Evolutionary conservation across 2,329 filamentous ascomycete species (phyloP), one percentile per base, ranked within the genome.

Genomic region (Hypoxylon sp.): DNA sequence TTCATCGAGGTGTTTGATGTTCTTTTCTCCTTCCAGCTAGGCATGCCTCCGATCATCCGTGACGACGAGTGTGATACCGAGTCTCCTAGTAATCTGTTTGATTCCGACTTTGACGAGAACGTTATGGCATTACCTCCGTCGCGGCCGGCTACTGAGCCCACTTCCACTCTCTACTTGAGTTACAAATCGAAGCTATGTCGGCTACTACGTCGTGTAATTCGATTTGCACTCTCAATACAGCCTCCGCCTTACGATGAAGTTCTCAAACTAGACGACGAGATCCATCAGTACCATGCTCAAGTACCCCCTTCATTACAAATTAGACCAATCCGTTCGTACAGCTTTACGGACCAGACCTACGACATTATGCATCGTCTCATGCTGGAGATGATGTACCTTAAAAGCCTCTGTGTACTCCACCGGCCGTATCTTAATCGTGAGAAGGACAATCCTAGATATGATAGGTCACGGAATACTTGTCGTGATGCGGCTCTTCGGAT

Each of bases 31-130:
- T 85, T 84, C 65, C 84, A 87, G 74, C 81, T 85, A n/a, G 84
- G 85, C 8, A 81, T 87, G 73, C 85, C 86, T 1, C 78, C 83
- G n/a, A 82, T 83, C 60, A 80, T 86, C 52, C 79, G 83, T 54
- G 79, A 83, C n/a, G 80, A 81, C 13, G 80, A 83, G 33, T 84
- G 80, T 70, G 85, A 86, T 70, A 83, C 82, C 1, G 79, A 78
- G 9, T 78, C 81, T 17, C 85, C 84, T 8, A 76, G 80, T 6
- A 86, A 86, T 71, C 76, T 86, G 6, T 78, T 76, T 54, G 85
- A 88, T 67, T 80, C 83, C 11, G 86, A 87, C 72, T 86, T 88
- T 70, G 83, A 85, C 70, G 84, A 86, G 72, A 76, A 80, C 19
- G 79, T 80, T 14, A 74, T 75, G 10, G 77, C 80, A 3, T 77